These are phyloP conservation scores for Penstemon newberryi DNA, from an alignment of 257 asterid species.

Conservation along the genomic window DNA sequence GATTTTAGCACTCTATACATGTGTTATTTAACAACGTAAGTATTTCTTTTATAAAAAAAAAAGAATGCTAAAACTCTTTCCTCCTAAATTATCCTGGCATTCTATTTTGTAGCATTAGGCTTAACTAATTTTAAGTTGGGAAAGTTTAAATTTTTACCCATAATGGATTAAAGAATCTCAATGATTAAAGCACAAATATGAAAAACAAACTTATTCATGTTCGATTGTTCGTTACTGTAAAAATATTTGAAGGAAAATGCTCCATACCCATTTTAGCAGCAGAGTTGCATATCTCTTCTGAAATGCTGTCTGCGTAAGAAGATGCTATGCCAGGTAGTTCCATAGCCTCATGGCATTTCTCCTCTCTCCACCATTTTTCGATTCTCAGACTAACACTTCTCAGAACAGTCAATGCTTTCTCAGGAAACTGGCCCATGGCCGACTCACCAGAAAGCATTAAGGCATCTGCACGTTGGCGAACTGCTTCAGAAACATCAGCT, in stretches of 20 bases:
- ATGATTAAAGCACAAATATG: neutral
- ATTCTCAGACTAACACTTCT: slow-evolving; percentile 95
- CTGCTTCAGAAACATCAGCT: slow-evolving; percentile 99
- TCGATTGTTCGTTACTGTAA: neutral
- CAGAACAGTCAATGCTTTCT: slow-evolving; percentile 86
- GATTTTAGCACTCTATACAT: neutral
- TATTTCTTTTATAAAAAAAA: too few species aligned
- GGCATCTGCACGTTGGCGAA: slow-evolving; percentile 90
- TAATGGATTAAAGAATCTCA: too few species aligned
- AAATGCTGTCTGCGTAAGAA: slow-evolving; percentile 76
- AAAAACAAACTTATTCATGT: neutral
- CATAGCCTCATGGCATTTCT: slow-evolving; percentile 72
- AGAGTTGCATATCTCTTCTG: slow-evolving; percentile 96
- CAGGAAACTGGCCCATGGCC: slow-evolving; percentile 99
- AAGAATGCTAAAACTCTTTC: too few species aligned
- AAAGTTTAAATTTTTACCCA: too few species aligned
- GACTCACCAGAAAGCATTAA: slow-evolving; percentile 99
- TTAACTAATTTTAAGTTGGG: neutral
- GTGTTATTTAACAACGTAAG: neutral
- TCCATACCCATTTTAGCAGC: slow-evolving; percentile 97
- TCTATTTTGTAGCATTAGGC: neutral
- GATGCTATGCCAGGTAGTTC: slow-evolving; percentile 83
- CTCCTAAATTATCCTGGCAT: too few species aligned
- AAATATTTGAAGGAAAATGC: slow-evolving; percentile 6
- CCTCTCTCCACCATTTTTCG: slow-evolving; percentile 98